Evolutionary conservation across 192 early-diverging fungal genomes (phyloP), one percentile per base, ranked within the genome.

Genomic region (Coemansia aciculifera): DNA sequence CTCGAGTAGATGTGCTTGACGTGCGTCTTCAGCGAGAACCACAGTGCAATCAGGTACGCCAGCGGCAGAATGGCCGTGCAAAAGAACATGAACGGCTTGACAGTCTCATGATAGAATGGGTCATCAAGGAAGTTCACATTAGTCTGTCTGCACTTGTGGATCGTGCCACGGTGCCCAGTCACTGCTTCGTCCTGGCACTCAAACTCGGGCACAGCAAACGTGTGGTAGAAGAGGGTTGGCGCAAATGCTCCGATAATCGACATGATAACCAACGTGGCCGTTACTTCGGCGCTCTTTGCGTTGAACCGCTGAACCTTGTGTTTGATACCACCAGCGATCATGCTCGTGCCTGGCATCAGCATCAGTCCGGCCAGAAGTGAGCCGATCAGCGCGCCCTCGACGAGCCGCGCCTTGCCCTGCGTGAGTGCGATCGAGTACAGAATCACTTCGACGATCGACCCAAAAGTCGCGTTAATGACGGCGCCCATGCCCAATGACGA

Each of bases 401-500:
- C 93, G 38, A 99, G 86, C 37, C 79, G 69, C 37, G 87, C 87
- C 79, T 96, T 96, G 27, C 95, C 95, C 73, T 93, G 85, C 59
- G 89, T 89, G 72, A 99, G 77, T 7, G 95, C 95, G 15, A 98
- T 89, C 6, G 88, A 81, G 81, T 98, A 98, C 37, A 99, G 86
- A 57, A 97, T 94, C 60, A 97, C 91, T 79, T 98, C 97, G 66
- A 98, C 92, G 34, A 98, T 97, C 31, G 89, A 90, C 37, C 96
- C 97, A 77, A 99, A 99, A 0, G 97, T 96, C 3, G 97, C 97
- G 77, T 99, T 99, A 74, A 98, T 93, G 39, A 97, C 95, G 0
- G 95, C 93, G 24, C 95, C 97, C 71, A 99, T 75, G 17, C 94
- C 97, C 66, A 95, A 78, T 43, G 90, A 91, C 10, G 94, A 94